Base-by-base conservation (phyloP, 2,329 filamentous ascomycete genomes). In the Fusarium sambucinum region DNA sequence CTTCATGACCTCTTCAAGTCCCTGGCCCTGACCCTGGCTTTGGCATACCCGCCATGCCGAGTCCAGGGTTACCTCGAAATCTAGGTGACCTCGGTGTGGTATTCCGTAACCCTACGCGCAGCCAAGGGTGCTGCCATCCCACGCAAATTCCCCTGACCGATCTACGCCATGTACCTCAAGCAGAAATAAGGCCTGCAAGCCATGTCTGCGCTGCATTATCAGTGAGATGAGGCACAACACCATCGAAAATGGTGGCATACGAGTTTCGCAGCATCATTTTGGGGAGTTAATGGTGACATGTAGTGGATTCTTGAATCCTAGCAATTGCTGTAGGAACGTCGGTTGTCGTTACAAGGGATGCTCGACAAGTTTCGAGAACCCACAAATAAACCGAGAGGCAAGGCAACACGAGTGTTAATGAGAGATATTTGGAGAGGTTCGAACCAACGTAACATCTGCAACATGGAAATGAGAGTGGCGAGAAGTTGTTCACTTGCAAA, bases 121-220 rank as follows among this genome's bases (percentile, higher is more conserved):
- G 62, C 13, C 55, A 53, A 44, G 62, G 66, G 62, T 67, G 66
- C 50, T 63, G 41, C 38, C 62, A 69, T 70, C 66, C 66, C 66
- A 59, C 57, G 66, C 62, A 67, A 40, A 52, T 67, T 69, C 66
- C 66, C 66, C 66, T 69, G 66, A 56, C 57, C 66, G 62, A 69
- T 69, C 66, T 66, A 53, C 41, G 46, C 33, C 46, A 38, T 48
- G 53, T 65, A 32, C 53, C 54, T 58, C 56, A 55, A 38, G 41
- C 61, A 60, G 41, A 42, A 58, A 32, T 23, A 51, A 53, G 42
- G 40, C 46, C 59, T 64, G 61, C 59, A 64, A 42, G 61, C 59
- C 61, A 64, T 58, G 40, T 50, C 25, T 41, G 40, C 33, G 33
- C 23, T 62, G 52, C 40, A 37, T 47, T 64, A 59, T 65, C 61